Conservation (phyloP, 768 basidiomycete genomes). For the Mycena venus region DNA sequence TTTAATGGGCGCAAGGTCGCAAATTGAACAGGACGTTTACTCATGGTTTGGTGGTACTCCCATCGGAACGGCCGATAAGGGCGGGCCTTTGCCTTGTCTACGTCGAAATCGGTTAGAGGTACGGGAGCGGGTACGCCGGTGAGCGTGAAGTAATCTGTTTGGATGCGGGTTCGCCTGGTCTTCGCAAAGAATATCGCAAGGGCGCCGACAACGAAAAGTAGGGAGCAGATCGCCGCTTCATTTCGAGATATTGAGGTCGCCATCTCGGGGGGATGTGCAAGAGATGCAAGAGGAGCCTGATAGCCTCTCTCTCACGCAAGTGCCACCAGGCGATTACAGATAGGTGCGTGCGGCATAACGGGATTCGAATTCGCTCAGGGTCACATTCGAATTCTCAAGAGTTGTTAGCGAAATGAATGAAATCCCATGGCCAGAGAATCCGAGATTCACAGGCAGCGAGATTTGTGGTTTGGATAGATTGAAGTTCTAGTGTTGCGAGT, state of each 20-base stretch:
- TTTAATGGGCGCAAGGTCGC: background rate
- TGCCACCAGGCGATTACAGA: background rate
- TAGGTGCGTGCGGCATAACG: no score
- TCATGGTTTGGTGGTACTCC: constrained; percentile 70
- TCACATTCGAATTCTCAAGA: no score
- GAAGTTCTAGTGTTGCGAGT: no score
- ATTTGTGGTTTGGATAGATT: no score
- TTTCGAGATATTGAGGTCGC: background rate
- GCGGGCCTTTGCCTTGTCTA: constrained; percentile 57
- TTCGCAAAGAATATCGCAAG: background rate
- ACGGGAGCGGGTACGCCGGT: constrained; percentile 59
- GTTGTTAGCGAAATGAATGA: no score
- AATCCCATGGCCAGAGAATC: no score
- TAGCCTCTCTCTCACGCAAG: background rate
- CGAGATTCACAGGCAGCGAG: no score
- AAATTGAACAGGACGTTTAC: constrained; percentile 39
- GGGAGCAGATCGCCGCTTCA: background rate
- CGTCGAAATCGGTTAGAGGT: constrained; percentile 57
- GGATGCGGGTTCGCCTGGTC: background rate
- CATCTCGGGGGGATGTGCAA: background rate
- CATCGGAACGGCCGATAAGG: constrained; percentile 71
- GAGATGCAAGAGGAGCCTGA: background rate
- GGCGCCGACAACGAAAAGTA: constrained; percentile 3
- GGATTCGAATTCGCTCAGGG: background rate
- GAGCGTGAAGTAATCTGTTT: constrained; percentile 55